Percentiles rank a stretch among this genome's conserved stretches.
Conservation (phyloP, 306 rosid genomes). For the Vigna angularis region DNA sequence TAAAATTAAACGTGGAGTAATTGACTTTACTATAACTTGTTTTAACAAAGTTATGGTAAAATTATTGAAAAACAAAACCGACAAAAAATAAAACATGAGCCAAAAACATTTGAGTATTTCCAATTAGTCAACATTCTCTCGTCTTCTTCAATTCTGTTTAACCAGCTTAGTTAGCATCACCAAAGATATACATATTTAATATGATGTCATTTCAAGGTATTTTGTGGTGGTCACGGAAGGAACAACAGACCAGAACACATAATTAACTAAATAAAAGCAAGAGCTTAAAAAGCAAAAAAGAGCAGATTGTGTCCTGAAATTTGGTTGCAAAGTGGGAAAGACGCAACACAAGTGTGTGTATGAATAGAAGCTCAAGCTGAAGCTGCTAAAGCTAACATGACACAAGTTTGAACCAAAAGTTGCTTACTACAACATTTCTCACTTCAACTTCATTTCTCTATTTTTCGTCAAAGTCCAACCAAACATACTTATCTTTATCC, state of each 20-base stretch:
- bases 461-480: slow-evolving; percentile 74
- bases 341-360: slow-evolving; percentile 55
- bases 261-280: slow-evolving; percentile 11
- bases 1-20: no score
- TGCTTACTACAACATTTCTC: slow-evolving; percentile 23
- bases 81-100: no score
- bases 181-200: neutral
- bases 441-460: slow-evolving; percentile 43
- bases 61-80: no score
- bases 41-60: no score
- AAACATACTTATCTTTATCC: slow-evolving; percentile 70
- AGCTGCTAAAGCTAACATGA: slow-evolving; percentile 41
- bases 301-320: slow-evolving; percentile 35
- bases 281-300: slow-evolving; percentile 25
- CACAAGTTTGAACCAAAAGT: slow-evolving; percentile 55
- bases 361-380: slow-evolving; percentile 49
- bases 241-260: neutral
- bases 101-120: no score
- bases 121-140: no score
- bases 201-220: neutral
- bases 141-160: no score
- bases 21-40: no score
- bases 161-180: no score
- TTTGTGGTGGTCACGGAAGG: slow-evolving; percentile 20
- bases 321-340: slow-evolving; percentile 46